Percentiles rank a stretch among this genome's conserved stretches.
These are phyloP conservation scores for Ceriops decandra DNA, from an alignment of 345 rosid species.

Conservation along the genomic window DNA sequence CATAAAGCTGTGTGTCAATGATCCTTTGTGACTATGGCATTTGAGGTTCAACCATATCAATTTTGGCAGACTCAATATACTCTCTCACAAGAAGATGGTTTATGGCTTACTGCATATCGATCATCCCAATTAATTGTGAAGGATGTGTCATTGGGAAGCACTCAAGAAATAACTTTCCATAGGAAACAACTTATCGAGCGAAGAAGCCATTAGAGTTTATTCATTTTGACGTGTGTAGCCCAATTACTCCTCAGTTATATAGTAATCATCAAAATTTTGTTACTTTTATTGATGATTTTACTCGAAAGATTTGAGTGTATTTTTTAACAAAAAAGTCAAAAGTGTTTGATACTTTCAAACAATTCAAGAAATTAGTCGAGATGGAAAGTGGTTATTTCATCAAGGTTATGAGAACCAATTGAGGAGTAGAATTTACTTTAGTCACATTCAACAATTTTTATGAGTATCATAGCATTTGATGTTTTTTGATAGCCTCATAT, in stretches of 20 bases:
- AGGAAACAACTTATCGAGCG: background rate
- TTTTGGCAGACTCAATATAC: background rate
- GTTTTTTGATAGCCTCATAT: background rate
- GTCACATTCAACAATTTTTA: background rate
- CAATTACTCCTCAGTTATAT: background rate
- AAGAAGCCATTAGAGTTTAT: background rate
- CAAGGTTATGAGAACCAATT: background rate
- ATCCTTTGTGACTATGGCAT: background rate
- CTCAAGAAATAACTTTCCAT: background rate
- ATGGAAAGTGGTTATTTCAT: background rate
- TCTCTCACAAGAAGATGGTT: constrained; percentile 6
- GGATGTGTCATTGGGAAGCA: constrained; percentile 1
- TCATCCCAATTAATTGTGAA: background rate
- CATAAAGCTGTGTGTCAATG: background rate
- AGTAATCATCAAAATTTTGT: background rate
- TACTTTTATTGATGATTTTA: background rate
- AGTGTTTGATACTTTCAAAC: background rate
- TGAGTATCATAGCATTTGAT: background rate
- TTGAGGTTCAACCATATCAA: background rate
- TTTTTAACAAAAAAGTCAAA: background rate
- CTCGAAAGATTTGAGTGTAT: no score
- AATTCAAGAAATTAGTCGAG: background rate
- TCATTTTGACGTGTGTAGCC: background rate
- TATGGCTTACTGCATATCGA: background rate
- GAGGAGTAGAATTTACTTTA: background rate